phyloP scores from a whole-genome alignment of 2,329 filamentous ascomycete genomes.

The Aspergillus sp. region DNA sequence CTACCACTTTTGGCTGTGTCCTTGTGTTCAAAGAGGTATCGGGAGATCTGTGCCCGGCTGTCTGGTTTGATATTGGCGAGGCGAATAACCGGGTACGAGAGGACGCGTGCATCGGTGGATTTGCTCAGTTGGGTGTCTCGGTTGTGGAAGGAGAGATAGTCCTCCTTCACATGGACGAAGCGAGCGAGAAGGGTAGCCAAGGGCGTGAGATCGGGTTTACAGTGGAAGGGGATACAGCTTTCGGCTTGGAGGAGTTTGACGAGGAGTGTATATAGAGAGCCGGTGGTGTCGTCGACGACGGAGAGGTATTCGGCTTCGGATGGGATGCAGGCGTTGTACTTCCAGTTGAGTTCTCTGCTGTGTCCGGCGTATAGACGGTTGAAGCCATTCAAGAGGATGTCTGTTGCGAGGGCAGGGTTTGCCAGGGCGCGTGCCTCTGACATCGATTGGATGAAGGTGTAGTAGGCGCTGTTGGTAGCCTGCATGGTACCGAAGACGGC shows the following conservation, averaged over 20 bases:
- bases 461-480: conserved; percentile 5
- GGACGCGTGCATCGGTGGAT: neutral
- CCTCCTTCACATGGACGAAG: neutral
- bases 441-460: conserved; percentile 2
- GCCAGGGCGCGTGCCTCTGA: neutral
- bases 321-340: neutral
- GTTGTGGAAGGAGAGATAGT: neutral
- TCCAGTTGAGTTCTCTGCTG: conserved; percentile 1
- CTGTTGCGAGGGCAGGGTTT: neutral
- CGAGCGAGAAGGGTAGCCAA: neutral
- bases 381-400: neutral
- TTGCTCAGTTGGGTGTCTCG: neutral
- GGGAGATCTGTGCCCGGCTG: neutral
- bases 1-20: neutral
- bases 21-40: neutral
- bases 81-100: neutral
- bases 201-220: neutral
- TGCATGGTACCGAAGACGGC: conserved; percentile 1
- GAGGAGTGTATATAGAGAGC: neutral
- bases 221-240: neutral
- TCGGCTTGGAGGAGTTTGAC: neutral
- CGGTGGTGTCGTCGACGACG: neutral
- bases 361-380: neutral
- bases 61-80: neutral
- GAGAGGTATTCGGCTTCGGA: conserved; percentile 1